A percentile compares a stretch with the other conserved stretches of the same genome.
These are phyloP conservation scores for Boletellus emodensis DNA, from an alignment of 768 basidiomycete genomes.

Conservation along the genomic window DNA sequence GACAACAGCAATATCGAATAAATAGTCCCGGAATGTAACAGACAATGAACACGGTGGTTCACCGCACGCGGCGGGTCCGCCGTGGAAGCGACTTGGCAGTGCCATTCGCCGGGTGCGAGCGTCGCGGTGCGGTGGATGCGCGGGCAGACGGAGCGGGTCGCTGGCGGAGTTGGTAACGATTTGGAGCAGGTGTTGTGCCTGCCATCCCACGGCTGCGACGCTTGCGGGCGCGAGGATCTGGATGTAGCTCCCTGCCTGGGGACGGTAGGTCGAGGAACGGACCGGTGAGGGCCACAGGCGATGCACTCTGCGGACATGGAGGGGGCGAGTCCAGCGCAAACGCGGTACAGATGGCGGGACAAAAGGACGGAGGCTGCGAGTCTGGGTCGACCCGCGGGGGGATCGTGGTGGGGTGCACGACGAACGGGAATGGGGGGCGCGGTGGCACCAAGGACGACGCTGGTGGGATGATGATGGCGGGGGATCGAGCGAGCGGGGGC, in stretches of 20 bases:
- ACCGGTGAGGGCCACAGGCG: slow-evolving; percentile 6
- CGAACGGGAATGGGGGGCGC: slow-evolving; percentile 27
- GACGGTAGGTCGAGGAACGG: neutral
- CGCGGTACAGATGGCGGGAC: slow-evolving; percentile 36
- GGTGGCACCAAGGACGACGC: slow-evolving; percentile 29
- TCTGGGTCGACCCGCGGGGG: slow-evolving; percentile 38
- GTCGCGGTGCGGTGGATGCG: slow-evolving; percentile 15
- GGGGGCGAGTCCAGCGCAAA: slow-evolving; percentile 29
- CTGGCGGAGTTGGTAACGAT: slow-evolving; percentile 30
- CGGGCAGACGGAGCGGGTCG: slow-evolving; percentile 20
- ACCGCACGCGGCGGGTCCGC: slow-evolving; percentile 12
- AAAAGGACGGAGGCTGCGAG: slow-evolving; percentile 27
- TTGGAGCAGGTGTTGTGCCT: slow-evolving; percentile 7
- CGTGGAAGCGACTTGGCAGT: slow-evolving; percentile 12
- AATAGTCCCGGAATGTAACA: slow-evolving; percentile 17
- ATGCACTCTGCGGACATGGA: slow-evolving; percentile 3
- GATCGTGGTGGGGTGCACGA: slow-evolving; percentile 30
- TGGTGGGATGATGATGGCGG: slow-evolving; percentile 23
- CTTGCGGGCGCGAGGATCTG: slow-evolving; percentile 6
- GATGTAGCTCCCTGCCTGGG: slow-evolving; percentile 4
- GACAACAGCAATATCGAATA: slow-evolving; percentile 38
- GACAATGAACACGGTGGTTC: slow-evolving; percentile 1
- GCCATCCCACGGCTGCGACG: slow-evolving; percentile 8
- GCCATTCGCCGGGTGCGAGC: slow-evolving; percentile 11
- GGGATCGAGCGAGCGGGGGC: slow-evolving; percentile 6